These are phyloP conservation scores for Quercus berberidifolia DNA, from an alignment of 306 rosid genomes.

Conservation along the genomic window DNA sequence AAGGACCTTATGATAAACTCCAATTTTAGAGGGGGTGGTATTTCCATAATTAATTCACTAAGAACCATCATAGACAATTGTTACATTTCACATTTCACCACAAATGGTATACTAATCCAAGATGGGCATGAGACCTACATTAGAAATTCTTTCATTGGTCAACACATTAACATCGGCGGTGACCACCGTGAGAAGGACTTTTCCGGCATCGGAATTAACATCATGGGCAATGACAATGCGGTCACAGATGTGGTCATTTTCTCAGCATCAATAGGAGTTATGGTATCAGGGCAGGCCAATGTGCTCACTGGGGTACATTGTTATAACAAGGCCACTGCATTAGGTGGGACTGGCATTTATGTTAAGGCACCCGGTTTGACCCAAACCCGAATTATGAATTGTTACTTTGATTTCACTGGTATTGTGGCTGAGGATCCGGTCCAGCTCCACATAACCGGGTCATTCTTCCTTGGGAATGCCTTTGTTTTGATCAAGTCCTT, in stretches of 20 bases:
- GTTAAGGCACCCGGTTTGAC: constrained; percentile 35
- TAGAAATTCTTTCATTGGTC: constrained; percentile 40
- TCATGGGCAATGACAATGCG: constrained; percentile 32
- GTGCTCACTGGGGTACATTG: constrained; percentile 40
- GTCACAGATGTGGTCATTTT: constrained; percentile 38
- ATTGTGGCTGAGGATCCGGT: constrained; percentile 44
- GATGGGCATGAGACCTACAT: constrained; percentile 39
- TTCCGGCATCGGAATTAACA: constrained; percentile 35
- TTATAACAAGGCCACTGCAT: constrained; percentile 37
- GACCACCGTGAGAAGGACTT: constrained; percentile 29
- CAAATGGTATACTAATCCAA: constrained; percentile 23
- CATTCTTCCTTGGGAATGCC: constrained; percentile 43
- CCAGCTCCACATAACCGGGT: constrained; percentile 32
- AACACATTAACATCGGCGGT: constrained; percentile 34
- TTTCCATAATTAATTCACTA: constrained; percentile 28
- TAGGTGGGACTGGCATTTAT: constrained; percentile 37
- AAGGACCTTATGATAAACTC: constrained; percentile 42
- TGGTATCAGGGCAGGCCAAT: constrained; percentile 40
- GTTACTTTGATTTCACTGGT: constrained; percentile 39
- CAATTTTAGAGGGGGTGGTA: constrained; percentile 44
- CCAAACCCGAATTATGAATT: constrained; percentile 33
- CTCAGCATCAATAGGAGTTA: constrained; percentile 32
- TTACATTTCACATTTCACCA: constrained; percentile 36
- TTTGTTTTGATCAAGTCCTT: constrained; percentile 27
- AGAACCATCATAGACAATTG: constrained; percentile 42